These are phyloP conservation scores for Penicillium occitanis DNA, from an alignment of 2,329 filamentous ascomycete species.

Conservation along the genomic window DNA sequence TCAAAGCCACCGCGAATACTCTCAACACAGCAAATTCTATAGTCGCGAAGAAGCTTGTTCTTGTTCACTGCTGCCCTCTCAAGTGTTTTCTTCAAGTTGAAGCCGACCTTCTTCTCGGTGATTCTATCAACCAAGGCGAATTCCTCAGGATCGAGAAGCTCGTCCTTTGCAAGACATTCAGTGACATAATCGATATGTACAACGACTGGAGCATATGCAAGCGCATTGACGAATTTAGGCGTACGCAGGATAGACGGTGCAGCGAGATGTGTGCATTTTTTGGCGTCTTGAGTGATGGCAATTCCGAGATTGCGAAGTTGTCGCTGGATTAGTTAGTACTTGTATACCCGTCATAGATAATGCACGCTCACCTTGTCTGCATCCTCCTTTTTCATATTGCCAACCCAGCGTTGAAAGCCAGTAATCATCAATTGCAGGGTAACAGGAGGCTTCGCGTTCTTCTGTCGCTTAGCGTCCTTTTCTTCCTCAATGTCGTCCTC, in stretches of 20 bases:
- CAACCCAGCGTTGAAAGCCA: constrained; percentile 79
- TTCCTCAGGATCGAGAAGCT: constrained; percentile 62
- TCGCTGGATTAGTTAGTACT: constrained; percentile 52
- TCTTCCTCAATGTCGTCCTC: constrained; percentile 49
- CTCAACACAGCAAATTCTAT: constrained; percentile 81
- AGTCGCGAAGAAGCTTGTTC: constrained; percentile 70
- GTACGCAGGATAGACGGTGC: constrained; percentile 86
- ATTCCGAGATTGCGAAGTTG: constrained; percentile 83
- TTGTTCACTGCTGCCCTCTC: constrained; percentile 72
- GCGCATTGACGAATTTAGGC: constrained; percentile 85
- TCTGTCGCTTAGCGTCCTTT: constrained; percentile 62
- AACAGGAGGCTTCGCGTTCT: constrained; percentile 60
- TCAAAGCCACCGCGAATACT: constrained; percentile 77
- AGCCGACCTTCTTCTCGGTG: constrained; percentile 68
- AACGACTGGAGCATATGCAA: constrained; percentile 77
- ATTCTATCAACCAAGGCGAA: constrained; percentile 70
- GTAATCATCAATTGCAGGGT: constrained; percentile 78
- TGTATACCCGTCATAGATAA: constrained; percentile 16
- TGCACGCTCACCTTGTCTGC: constrained; percentile 67
- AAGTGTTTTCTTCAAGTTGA: constrained; percentile 68
- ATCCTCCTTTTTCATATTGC: constrained; percentile 70
- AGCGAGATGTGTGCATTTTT: constrained; percentile 78
- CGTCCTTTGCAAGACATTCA: constrained; percentile 67
- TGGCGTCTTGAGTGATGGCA: constrained; percentile 71
- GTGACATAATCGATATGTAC: constrained; percentile 78